Percentiles rank a stretch among this genome's conserved stretches.
Evolutionary conservation across 2,329 filamentous ascomycete species (phyloP).

Genomic region (Microdochium trichocladiopsis): DNA sequence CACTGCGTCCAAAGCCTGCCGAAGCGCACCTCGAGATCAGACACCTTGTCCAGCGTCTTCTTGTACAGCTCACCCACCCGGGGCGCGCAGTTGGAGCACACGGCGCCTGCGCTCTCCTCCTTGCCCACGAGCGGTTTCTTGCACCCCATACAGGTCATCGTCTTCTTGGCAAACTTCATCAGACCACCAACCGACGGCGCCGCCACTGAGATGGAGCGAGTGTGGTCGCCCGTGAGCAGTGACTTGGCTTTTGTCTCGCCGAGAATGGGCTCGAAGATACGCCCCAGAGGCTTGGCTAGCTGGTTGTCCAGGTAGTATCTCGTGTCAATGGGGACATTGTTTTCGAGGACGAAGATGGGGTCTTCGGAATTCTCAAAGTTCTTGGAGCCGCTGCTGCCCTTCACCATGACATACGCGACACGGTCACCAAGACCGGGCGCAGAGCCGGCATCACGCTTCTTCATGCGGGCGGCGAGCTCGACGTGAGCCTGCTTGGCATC

Average conservation of each 20-base stretch:
- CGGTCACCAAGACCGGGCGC: conserved; percentile 89
- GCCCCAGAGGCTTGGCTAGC: conserved; percentile 83
- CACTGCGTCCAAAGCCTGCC: conserved; percentile 96
- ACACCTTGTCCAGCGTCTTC: conserved; percentile 79
- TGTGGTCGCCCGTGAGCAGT: conserved; percentile 87
- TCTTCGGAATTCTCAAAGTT: conserved; percentile 98
- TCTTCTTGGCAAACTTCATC: conserved; percentile 99
- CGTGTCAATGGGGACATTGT: conserved; percentile 96
- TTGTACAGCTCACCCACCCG: conserved; percentile 90
- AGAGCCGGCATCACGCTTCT: conserved; percentile 90
- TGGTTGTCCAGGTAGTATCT: conserved; percentile 99
- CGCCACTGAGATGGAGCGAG: conserved; percentile 86
- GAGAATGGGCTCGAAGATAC: conserved; percentile 97
- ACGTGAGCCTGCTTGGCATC: conserved; percentile 91
- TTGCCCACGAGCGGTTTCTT: conserved; percentile 87
- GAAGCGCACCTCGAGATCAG: conserved; percentile 89
- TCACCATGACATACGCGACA: conserved; percentile 96
- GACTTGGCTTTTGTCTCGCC: conserved; percentile 86
- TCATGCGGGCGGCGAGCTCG: conserved; percentile 92
- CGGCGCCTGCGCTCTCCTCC: conserved; percentile 74
- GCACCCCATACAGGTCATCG: conserved; percentile 96
- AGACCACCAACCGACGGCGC: conserved; percentile 86
- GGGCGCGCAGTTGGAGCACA: conserved; percentile 79
- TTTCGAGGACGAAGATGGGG: conserved; percentile 91
- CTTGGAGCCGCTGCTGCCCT: conserved; percentile 80